These are phyloP conservation scores for Mycena albidolilacea DNA, from an alignment of 768 basidiomycete genomes.

Conservation along the genomic window DNA sequence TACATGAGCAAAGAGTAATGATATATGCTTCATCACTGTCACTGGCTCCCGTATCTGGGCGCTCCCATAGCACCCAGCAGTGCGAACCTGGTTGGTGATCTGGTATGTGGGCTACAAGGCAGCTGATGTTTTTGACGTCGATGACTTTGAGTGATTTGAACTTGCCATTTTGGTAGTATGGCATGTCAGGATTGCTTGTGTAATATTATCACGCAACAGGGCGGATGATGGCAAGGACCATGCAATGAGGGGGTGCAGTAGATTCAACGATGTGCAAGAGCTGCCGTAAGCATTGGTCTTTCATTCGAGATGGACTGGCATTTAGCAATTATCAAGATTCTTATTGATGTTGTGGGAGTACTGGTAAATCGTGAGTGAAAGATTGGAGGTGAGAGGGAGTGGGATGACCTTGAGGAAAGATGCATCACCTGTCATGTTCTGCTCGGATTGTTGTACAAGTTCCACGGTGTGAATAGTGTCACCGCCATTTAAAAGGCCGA, in stretches of 20 bases:
- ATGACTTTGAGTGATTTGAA: constrained; percentile 30
- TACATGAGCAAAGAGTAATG: no score
- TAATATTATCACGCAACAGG: constrained; percentile 7
- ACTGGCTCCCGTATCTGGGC: constrained; percentile 20
- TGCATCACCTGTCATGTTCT: constrained; percentile 20
- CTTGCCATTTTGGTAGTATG: constrained; percentile 20
- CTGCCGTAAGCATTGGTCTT: constrained; percentile 29
- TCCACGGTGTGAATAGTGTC: constrained; percentile 20
- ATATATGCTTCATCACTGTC: no score
- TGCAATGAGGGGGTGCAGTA: background rate
- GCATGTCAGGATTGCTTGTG: constrained; percentile 6
- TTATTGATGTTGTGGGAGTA: constrained; percentile 25
- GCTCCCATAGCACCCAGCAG: constrained; percentile 15
- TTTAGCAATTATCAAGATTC: constrained; percentile 9
- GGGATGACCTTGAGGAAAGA: constrained; percentile 29
- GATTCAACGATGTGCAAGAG: constrained; percentile 22
- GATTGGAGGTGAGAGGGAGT: no score
- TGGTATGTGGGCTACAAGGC: constrained; percentile 29
- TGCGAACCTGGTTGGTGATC: constrained; percentile 2
- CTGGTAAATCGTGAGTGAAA: background rate
- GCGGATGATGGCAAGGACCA: constrained; percentile 24
- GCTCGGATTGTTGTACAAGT: constrained; percentile 2
- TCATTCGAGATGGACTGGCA: constrained; percentile 16
- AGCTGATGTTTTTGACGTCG: no score
- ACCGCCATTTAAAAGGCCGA: constrained; percentile 24